These are phyloP conservation scores for Gloeostereum incarnatum DNA, from an alignment of 768 basidiomycete genomes.

Conservation along the genomic window DNA sequence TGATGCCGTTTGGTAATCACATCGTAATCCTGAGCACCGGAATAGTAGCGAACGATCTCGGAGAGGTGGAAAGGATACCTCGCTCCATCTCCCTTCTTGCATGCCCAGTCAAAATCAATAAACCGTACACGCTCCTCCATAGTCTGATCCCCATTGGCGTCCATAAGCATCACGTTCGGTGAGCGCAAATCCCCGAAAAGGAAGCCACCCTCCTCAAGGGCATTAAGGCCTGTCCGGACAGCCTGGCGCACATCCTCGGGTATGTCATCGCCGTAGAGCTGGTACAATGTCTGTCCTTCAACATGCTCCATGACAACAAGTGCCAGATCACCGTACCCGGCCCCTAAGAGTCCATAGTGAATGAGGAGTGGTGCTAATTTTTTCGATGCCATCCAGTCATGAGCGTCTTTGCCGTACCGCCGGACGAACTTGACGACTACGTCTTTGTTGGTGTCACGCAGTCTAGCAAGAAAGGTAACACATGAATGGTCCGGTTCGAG, in stretches of 20 bases:
- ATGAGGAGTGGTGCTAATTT: constrained; percentile 6
- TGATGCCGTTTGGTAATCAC: constrained; percentile 1
- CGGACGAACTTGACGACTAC: constrained; percentile 24
- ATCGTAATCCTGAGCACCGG: constrained; percentile 1
- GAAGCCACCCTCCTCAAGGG: background rate
- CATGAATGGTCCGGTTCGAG: constrained; percentile 12
- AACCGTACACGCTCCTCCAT: constrained; percentile 1
- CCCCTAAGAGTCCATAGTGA: background rate
- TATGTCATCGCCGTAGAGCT: background rate
- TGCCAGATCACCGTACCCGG: background rate
- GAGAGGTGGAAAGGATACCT: constrained; percentile 4
- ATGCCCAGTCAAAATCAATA: constrained; percentile 5
- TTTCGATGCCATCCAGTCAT: too few relatives aligned
- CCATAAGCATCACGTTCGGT: constrained; percentile 4
- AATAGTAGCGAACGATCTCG: background rate
- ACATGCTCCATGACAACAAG: background rate
- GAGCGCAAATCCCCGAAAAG: constrained; percentile 3
- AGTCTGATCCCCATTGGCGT: background rate
- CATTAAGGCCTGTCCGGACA: background rate
- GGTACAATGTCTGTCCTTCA: constrained; percentile 2
- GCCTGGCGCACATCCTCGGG: background rate
- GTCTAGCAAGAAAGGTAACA: constrained; percentile 13
- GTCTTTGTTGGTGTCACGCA: constrained; percentile 3
- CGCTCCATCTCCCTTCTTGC: background rate
- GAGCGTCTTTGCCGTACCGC: constrained; percentile 15